phyloP scores from a whole-genome alignment of 805 yeast genomes.

The Candida schatavii region DNA sequence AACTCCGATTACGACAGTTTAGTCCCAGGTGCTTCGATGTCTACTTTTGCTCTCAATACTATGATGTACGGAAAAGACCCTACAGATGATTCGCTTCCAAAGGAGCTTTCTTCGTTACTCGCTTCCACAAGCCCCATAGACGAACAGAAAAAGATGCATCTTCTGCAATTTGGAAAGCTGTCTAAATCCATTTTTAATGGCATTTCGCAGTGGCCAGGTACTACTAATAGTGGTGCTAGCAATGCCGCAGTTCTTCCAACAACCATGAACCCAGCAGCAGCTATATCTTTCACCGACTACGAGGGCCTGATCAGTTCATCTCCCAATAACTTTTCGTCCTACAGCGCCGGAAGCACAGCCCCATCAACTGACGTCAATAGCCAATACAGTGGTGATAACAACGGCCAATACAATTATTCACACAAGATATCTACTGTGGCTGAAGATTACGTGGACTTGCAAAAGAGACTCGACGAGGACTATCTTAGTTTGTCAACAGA shows the following conservation, averaged over 20 bases:
- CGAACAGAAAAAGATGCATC: background rate
- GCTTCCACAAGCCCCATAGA: slow-evolving; percentile 1
- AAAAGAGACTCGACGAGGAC: slow-evolving; percentile 1
- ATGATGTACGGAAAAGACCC: background rate
- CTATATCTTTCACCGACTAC: background rate
- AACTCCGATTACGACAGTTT: background rate
- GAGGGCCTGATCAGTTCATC: slow-evolving; percentile 2
- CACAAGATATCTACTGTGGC: background rate
- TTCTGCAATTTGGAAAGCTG: slow-evolving; percentile 2
- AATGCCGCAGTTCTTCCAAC: background rate
- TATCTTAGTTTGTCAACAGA: background rate
- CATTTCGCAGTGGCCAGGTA: background rate
- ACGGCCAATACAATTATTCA: background rate
- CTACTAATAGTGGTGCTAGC: background rate
- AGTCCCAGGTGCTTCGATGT: background rate
- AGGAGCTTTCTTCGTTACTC: slow-evolving; percentile 4
- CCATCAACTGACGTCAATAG: no score
- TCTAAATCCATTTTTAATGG: slow-evolving; percentile 4
- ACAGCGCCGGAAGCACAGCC: background rate
- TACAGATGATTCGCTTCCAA: background rate
- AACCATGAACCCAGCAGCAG: background rate
- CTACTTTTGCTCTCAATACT: background rate
- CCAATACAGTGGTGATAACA: slow-evolving; percentile 1
- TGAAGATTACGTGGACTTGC: background rate
- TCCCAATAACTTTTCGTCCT: background rate